Conservation (phyloP, 2,329 filamentous ascomycete genomes). For the Fusarium tuaranense region DNA sequence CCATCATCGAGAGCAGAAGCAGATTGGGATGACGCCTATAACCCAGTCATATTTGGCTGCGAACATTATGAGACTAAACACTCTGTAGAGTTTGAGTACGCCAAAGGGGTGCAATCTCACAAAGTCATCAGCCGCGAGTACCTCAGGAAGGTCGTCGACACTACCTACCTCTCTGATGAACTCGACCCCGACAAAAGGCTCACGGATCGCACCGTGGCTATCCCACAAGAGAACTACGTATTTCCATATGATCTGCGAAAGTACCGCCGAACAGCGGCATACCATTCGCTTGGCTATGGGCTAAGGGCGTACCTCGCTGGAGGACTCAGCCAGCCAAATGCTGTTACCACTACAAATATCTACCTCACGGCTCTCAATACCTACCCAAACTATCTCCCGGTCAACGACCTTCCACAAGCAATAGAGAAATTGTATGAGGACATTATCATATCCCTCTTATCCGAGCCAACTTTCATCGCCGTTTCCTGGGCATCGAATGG, state of each 20-base stretch:
- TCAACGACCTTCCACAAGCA: rapidly evolving
- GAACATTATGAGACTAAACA: not conserved
- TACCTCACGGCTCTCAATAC: not conserved
- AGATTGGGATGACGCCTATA: not conserved
- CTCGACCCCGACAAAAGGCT: not conserved
- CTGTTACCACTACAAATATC: not conserved
- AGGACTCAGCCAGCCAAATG: not conserved
- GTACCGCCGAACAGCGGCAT: not conserved
- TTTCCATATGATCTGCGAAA: not conserved
- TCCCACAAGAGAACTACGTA: not conserved
- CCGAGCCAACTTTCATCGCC: rapidly evolving
- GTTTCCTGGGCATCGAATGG: slow-evolving; percentile 4
- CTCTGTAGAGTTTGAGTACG: not conserved
- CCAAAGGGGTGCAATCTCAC: not conserved
- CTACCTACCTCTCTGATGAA: not conserved
- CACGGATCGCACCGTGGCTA: not conserved
- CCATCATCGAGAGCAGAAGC: not conserved
- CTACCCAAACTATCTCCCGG: not conserved
- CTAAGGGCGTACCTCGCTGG: not conserved
- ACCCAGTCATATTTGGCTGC: not conserved
- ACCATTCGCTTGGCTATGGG: not conserved
- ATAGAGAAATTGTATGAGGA: not conserved
- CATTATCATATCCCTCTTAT: not conserved
- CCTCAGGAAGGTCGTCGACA: not conserved
- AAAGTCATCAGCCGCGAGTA: not conserved